A percentile compares a stretch with the other conserved stretches of the same genome.
Conservation (phyloP, 495 filamentous ascomycete genomes). For the Friedmanniomyces simplex region DNA sequence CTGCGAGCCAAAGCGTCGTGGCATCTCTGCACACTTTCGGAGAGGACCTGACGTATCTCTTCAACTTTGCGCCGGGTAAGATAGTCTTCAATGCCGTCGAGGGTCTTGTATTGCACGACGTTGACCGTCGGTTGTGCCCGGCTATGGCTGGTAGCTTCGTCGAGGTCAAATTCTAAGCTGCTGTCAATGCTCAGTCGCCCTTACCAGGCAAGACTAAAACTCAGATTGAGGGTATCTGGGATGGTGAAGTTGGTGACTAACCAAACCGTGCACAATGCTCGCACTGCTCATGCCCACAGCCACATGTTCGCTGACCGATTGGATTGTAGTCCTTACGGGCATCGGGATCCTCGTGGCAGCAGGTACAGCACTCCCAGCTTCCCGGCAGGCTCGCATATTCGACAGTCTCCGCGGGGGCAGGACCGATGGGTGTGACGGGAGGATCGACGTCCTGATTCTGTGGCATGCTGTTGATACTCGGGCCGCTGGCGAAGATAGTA, state of each 20-base stretch:
- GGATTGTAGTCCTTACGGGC: not conserved
- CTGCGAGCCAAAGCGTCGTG: slow-evolving; percentile 42
- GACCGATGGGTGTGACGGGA: too few relatives aligned
- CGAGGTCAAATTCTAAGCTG: too few relatives aligned
- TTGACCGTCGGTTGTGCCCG: slow-evolving; percentile 42
- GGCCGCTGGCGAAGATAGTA: too few relatives aligned
- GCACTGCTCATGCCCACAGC: not conserved
- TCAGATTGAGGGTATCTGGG: too few relatives aligned
- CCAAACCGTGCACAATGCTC: not conserved
- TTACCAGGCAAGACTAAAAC: too few relatives aligned
- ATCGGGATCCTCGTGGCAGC: not conserved
- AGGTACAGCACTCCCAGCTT: not conserved
- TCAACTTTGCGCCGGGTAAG: slow-evolving; percentile 44
- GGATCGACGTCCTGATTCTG: too few relatives aligned
- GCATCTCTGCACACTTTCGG: slow-evolving; percentile 41
- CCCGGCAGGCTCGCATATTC: not conserved
- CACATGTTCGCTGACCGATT: not conserved
- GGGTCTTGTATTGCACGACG: slow-evolving; percentile 18
- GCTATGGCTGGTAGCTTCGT: too few relatives aligned
- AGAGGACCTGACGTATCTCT: slow-evolving; percentile 41
- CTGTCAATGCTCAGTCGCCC: too few relatives aligned
- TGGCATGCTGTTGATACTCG: too few relatives aligned
- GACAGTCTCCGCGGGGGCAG: too few relatives aligned
- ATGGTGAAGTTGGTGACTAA: not conserved
- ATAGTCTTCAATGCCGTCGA: slow-evolving; percentile 47